Conservation (phyloP, 768 basidiomycete genomes). For the Tephrocybe sp. region DNA sequence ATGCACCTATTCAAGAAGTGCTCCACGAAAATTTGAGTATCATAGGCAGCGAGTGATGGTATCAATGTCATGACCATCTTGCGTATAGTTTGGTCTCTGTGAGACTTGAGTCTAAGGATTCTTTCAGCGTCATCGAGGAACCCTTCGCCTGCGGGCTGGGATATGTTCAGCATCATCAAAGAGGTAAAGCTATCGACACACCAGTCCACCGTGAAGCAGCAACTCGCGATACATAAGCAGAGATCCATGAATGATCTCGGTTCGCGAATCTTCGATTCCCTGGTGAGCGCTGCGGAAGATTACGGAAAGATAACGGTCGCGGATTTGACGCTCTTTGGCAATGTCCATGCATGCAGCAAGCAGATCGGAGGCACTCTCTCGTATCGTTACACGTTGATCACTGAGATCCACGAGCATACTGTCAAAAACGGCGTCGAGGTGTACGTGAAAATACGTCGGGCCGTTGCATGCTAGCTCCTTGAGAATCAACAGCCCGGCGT, state of each 20-base stretch:
- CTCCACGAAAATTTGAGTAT: conserved; percentile 88
- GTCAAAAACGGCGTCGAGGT: conserved; percentile 86
- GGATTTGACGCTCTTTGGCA: conserved; percentile 71
- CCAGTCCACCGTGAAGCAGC: conserved; percentile 92
- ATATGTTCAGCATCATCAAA: background rate
- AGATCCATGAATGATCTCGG: conserved; percentile 92
- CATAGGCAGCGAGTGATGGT: conserved; percentile 91
- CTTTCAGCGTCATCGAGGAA: conserved; percentile 88
- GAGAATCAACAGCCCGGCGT: conserved; percentile 91
- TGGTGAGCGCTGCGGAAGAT: conserved; percentile 88
- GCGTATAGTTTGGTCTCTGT: conserved; percentile 84
- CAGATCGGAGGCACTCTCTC: conserved; percentile 91
- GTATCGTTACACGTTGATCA: conserved; percentile 85
- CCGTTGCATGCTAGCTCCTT: conserved; percentile 93
- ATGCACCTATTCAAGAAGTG: conserved; percentile 93
- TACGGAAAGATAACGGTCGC: conserved; percentile 67
- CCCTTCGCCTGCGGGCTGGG: conserved; percentile 57
- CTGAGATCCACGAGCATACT: conserved; percentile 90
- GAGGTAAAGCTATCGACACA: conserved; percentile 36
- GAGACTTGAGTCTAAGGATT: conserved; percentile 84
- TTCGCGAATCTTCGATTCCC: conserved; percentile 75
- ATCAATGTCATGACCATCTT: conserved; percentile 96
- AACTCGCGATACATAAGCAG: conserved; percentile 90
- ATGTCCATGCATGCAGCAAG: conserved; percentile 93
- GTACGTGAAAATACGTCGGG: conserved; percentile 82